Conservation (phyloP, 176 grass and related monocot genomes). For the Triticum dicoccoides region DNA sequence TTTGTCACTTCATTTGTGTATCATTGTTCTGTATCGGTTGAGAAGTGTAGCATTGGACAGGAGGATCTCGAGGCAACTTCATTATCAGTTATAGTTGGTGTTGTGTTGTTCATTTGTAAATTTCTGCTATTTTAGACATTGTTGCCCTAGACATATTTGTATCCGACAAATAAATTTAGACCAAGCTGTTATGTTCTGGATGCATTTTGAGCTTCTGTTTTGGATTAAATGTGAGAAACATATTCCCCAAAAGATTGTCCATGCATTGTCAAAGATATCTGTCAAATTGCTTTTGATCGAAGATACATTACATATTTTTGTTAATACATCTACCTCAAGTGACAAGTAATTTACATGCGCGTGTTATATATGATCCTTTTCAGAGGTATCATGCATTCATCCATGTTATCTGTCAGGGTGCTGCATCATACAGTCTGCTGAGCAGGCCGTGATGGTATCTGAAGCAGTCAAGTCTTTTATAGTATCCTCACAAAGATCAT, state of each 20-base stretch:
- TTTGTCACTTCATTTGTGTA: background rate
- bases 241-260: background rate
- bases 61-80: background rate
- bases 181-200: background rate
- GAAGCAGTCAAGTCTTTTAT: background rate
- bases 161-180: background rate
- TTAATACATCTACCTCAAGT: too few relatives aligned
- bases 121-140: background rate
- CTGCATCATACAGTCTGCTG: background rate
- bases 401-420: background rate
- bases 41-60: background rate
- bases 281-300: background rate
- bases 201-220: background rate
- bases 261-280: background rate
- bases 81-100: conserved; percentile 19
- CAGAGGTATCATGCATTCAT: background rate
- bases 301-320: background rate
- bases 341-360: too few relatives aligned
- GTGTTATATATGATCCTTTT: background rate
- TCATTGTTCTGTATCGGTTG: background rate
- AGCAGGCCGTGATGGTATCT: background rate
- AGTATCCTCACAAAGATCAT: too few relatives aligned
- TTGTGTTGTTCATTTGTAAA: conserved; percentile 16
- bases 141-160: background rate
- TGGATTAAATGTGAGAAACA: background rate